Evolutionary conservation across 2,329 filamentous ascomycete genomes (phyloP).

Genomic region (Trichocomaceae sp.): DNA sequence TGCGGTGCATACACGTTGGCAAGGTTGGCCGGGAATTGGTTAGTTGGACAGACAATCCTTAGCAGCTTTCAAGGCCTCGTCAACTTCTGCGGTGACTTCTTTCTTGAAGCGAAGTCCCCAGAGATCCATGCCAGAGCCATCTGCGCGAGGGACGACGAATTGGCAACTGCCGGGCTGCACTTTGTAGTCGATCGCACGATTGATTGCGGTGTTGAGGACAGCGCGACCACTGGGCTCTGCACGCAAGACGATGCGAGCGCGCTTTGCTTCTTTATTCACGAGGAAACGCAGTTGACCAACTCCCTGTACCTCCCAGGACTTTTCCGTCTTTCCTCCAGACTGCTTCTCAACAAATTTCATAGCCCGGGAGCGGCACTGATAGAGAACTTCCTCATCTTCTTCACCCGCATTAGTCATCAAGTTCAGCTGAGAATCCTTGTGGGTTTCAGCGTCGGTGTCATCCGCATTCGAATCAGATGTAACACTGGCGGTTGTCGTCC

Average conservation of each 20-base stretch:
- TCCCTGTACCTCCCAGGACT: slow-evolving; percentile 60
- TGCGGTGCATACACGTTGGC: neutral
- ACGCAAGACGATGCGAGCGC: slow-evolving; percentile 63
- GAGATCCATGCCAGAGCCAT: slow-evolving; percentile 54
- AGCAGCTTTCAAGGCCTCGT: slow-evolving; percentile 9
- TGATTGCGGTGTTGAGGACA: slow-evolving; percentile 62
- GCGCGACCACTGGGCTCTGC: slow-evolving; percentile 69
- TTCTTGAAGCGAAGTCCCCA: slow-evolving; percentile 67
- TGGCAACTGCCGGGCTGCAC: slow-evolving; percentile 43
- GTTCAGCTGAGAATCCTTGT: slow-evolving; percentile 59
- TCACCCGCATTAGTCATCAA: slow-evolving; percentile 63
- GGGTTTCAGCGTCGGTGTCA: slow-evolving; percentile 17
- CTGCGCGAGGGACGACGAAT: slow-evolving; percentile 47
- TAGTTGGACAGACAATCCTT: slow-evolving; percentile 8
- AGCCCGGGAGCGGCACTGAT: slow-evolving; percentile 66
- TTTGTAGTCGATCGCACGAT: slow-evolving; percentile 58
- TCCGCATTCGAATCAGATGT: slow-evolving; percentile 13
- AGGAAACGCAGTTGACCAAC: slow-evolving; percentile 66
- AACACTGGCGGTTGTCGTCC: slow-evolving; percentile 10
- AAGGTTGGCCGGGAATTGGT: neutral
- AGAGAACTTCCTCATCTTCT: slow-evolving; percentile 63
- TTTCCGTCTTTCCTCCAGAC: slow-evolving; percentile 1
- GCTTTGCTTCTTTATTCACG: slow-evolving; percentile 63
- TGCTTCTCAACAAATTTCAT: slow-evolving; percentile 50
- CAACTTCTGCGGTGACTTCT: slow-evolving; percentile 41